Percentiles rank a stretch among this genome's conserved stretches.
phyloP scores from a whole-genome alignment of 2,329 filamentous ascomycete species.

The Capronia americana region DNA sequence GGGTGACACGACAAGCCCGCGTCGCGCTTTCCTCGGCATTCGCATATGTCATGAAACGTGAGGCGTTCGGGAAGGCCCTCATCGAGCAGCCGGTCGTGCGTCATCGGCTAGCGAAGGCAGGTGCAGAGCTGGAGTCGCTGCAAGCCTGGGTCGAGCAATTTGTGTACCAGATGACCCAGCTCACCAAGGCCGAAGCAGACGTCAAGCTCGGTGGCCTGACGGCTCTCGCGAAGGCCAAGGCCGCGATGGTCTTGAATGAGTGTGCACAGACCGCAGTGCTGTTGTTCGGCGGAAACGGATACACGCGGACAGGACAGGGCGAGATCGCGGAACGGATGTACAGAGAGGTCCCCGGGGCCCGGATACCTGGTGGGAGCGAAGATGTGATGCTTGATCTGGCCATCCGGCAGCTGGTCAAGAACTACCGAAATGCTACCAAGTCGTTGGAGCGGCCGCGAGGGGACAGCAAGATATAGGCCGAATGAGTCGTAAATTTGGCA shows the following conservation, averaged over 20 bases:
- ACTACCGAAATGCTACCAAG: conserved; percentile 53
- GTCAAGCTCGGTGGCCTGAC: conserved; percentile 71
- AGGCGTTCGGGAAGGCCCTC: conserved; percentile 71
- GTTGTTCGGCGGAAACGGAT: conserved; percentile 76
- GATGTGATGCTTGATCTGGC: conserved; percentile 75
- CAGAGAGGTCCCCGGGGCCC: conserved; percentile 65
- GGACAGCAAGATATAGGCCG: conserved; percentile 36
- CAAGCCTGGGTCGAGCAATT: conserved; percentile 67
- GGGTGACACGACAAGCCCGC: conserved; percentile 66
- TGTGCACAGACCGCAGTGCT: conserved; percentile 72
- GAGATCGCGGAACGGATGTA: conserved; percentile 71
- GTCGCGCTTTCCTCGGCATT: conserved; percentile 67
- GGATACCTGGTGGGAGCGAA: conserved; percentile 72
- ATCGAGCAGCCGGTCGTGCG: conserved; percentile 78
- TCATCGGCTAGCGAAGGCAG: conserved; percentile 73
- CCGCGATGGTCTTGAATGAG: conserved; percentile 73
- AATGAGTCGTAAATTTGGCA: background rate
- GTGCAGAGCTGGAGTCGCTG: conserved; percentile 70
- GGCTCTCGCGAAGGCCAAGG: conserved; percentile 73
- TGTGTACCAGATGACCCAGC: conserved; percentile 58
- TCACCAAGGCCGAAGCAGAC: conserved; percentile 57
- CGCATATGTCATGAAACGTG: conserved; percentile 68
- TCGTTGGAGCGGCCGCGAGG: conserved; percentile 32
- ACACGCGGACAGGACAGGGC: conserved; percentile 71
- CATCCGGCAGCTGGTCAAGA: conserved; percentile 73